Evolutionary conservation across 164 flowering plant genomes (phyloP).

Genomic region (Stephania cephalantha): DNA sequence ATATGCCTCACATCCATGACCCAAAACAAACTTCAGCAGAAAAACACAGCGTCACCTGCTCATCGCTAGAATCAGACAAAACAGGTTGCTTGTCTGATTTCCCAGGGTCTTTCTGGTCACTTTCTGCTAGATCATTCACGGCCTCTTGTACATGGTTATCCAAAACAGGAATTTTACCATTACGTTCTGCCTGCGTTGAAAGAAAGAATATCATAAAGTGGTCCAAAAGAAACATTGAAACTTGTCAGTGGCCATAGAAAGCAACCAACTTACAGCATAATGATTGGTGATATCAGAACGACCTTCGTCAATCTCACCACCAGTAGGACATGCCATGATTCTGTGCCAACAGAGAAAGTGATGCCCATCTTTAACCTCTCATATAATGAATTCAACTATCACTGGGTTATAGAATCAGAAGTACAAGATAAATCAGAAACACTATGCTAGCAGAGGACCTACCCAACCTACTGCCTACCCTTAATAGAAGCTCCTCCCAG

Average conservation of each 20-base stretch:
- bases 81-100: slow-evolving; percentile 24
- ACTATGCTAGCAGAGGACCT: neutral
- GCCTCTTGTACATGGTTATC: slow-evolving; percentile 25
- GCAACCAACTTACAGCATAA: slow-evolving; percentile 79
- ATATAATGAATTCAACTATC: slow-evolving; percentile 6
- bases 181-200: slow-evolving; percentile 47
- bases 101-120: slow-evolving; percentile 17
- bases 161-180: slow-evolving; percentile 36
- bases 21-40: neutral
- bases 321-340: slow-evolving; percentile 19
- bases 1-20: neutral
- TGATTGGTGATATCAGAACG: slow-evolving; percentile 29
- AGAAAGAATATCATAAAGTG: slow-evolving; percentile 21
- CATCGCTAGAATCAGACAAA: slow-evolving; percentile 55
- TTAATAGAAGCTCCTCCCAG: slow-evolving; percentile 16
- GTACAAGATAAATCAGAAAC: slow-evolving; percentile 10
- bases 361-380: slow-evolving; percentile 3
- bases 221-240: slow-evolving; percentile 13
- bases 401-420: neutral
- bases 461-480: slow-evolving; percentile 16
- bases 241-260: slow-evolving; percentile 16
- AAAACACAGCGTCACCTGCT: slow-evolving; percentile 38
- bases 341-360: slow-evolving; percentile 29
- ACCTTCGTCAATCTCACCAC: slow-evolving; percentile 13
- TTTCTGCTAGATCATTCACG: slow-evolving; percentile 19